These are phyloP conservation scores for Salix dunnii DNA, from an alignment of 345 rosid genomes.

Conservation along the genomic window DNA sequence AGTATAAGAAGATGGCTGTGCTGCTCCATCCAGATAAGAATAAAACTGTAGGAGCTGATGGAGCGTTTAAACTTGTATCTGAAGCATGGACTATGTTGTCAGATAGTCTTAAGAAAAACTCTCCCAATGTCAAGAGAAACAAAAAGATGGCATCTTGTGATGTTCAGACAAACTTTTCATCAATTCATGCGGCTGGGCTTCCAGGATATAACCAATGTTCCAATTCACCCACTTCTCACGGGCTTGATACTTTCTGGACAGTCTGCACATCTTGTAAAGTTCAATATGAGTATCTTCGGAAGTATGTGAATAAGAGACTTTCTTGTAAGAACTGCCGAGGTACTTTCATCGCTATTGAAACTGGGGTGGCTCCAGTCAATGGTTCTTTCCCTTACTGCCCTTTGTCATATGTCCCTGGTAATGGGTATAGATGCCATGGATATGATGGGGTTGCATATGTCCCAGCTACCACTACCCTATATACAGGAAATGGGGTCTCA, in stretches of 20 bases:
- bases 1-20: conserved; percentile 86
- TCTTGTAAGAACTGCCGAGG: conserved; percentile 99
- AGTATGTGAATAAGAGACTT: conserved; percentile 92
- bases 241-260: conserved; percentile 95
- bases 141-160: conserved; percentile 33
- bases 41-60: conserved; percentile 91
- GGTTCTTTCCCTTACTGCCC: conserved; percentile 70
- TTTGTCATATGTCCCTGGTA: conserved; percentile 48
- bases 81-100: conserved; percentile 90
- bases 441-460: conserved; percentile 62
- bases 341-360: conserved; percentile 77
- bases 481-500: conserved; percentile 49
- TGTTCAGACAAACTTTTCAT: conserved; percentile 40
- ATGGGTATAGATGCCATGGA: conserved; percentile 63
- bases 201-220: conserved; percentile 46
- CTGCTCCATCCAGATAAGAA: conserved; percentile 94
- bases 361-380: conserved; percentile 76
- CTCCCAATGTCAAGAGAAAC: conserved; percentile 53
- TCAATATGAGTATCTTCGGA: conserved; percentile 93
- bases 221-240: conserved; percentile 43
- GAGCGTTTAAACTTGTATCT: conserved; percentile 90
- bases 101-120: conserved; percentile 58
- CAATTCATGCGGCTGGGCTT: conserved; percentile 45
- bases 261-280: conserved; percentile 97
- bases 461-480: conserved; percentile 60